These are phyloP conservation scores for Suillus decipiens DNA, from an alignment of 768 basidiomycete genomes.

Conservation along the genomic window DNA sequence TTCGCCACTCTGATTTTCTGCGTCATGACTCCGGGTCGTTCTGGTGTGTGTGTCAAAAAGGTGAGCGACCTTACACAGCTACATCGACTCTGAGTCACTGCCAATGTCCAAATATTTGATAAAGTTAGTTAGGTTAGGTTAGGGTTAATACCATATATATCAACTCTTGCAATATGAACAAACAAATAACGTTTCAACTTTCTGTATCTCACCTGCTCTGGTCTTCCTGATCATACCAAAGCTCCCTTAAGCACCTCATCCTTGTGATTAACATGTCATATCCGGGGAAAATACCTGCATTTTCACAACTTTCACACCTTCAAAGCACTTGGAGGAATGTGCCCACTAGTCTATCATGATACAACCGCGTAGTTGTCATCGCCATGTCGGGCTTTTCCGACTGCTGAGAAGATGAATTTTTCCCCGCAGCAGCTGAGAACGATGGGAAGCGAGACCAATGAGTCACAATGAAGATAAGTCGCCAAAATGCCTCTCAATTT, in stretches of 20 bases:
- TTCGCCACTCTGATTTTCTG: constrained; percentile 55
- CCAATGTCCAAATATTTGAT: not conserved
- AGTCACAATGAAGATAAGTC: not conserved
- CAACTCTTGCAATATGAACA: not conserved
- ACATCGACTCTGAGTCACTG: too few relatives aligned
- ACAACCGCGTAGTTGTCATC: not conserved
- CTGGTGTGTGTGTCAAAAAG: not conserved
- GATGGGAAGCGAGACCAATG: not conserved
- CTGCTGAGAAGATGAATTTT: not conserved
- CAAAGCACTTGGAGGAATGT: not conserved
- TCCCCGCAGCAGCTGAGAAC: not conserved
- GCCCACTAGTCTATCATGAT: not conserved
- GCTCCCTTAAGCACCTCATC: not conserved
- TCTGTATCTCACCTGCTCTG: not conserved
- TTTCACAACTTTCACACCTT: not conserved
- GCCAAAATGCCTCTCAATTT: not conserved
- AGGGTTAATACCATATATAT: too few relatives aligned
- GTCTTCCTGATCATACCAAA: not conserved
- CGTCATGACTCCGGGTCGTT: constrained; percentile 37
- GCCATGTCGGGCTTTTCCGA: not conserved
- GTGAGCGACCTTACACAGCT: not conserved
- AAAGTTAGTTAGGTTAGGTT: too few relatives aligned
- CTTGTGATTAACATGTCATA: not conserved
- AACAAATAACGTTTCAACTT: not conserved
- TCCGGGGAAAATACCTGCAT: not conserved